Conservation (phyloP, 306 rosid species). For the Cicer arietinum region DNA sequence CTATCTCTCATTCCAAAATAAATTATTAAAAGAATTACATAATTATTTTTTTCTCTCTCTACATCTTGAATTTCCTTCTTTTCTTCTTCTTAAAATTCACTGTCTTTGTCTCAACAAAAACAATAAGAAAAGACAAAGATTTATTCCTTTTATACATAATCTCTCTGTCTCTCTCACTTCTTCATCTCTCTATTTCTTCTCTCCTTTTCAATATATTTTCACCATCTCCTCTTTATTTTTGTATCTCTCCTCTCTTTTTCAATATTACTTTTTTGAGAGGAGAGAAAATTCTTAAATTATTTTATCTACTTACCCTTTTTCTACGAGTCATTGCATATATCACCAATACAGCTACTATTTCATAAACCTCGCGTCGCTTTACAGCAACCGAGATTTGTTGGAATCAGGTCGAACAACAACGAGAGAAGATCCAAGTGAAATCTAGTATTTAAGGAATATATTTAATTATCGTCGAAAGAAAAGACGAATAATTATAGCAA, state of each 20-base stretch:
- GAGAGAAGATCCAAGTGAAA: not conserved
- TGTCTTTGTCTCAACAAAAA: slow-evolving; percentile 31
- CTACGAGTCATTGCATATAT: not conserved
- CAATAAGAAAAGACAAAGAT: slow-evolving; percentile 29
- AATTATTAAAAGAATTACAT: too few species aligned
- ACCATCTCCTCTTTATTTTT: not conserved
- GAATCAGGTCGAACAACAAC: too few species aligned
- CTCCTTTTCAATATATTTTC: not conserved
- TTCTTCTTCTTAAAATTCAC: slow-evolving; percentile 35
- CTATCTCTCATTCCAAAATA: not conserved
- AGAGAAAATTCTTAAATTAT: too few species aligned
- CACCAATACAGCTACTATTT: not conserved
- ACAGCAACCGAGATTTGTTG: too few species aligned
- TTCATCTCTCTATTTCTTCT: too few species aligned
- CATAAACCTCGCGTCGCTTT: not conserved
- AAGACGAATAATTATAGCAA: slow-evolving; percentile 27
- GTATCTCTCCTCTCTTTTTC: slow-evolving; percentile 36
- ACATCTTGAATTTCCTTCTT: not conserved
- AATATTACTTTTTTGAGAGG: not conserved
- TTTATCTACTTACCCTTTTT: not conserved
- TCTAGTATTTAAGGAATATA: not conserved
- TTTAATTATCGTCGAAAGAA: not conserved
- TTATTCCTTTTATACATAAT: slow-evolving; percentile 27
- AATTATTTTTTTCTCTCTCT: not conserved
- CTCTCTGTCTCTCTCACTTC: slow-evolving; percentile 10